These are phyloP conservation scores for Piromyces sp. DNA, from an alignment of 192 early-diverging fungal species.

Conservation along the genomic window DNA sequence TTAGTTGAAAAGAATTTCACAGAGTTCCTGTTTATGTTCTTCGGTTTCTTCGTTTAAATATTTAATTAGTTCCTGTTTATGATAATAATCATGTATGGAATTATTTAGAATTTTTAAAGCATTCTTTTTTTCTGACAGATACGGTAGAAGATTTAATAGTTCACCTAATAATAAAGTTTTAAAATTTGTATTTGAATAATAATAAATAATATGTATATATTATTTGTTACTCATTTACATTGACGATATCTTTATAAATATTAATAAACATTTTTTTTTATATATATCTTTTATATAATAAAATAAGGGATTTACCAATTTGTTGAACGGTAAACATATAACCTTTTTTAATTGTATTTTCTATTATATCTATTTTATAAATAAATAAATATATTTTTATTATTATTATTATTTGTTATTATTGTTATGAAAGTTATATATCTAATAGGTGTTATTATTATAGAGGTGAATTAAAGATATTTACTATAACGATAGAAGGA, in stretches of 20 bases:
- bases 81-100: background rate
- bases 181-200: too few relatives aligned
- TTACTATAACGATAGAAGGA: background rate
- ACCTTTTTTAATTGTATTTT: background rate
- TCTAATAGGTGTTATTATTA: too few relatives aligned
- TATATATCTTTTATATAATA: too few relatives aligned
- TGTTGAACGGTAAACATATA: background rate
- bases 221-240: too few relatives aligned
- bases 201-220: too few relatives aligned
- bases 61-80: background rate
- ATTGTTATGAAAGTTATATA: too few relatives aligned
- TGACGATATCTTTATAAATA: too few relatives aligned
- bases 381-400: too few relatives aligned
- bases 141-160: background rate
- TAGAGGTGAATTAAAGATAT: background rate
- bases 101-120: background rate
- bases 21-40: background rate
- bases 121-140: background rate
- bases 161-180: background rate
- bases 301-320: background rate
- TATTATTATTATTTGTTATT: too few relatives aligned
- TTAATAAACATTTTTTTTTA: too few relatives aligned
- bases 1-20: background rate
- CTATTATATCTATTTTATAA: background rate
- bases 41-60: background rate